phyloP scores from a whole-genome alignment of 1,284 basidiomycete species.

The Ceratobasidium sp. region DNA sequence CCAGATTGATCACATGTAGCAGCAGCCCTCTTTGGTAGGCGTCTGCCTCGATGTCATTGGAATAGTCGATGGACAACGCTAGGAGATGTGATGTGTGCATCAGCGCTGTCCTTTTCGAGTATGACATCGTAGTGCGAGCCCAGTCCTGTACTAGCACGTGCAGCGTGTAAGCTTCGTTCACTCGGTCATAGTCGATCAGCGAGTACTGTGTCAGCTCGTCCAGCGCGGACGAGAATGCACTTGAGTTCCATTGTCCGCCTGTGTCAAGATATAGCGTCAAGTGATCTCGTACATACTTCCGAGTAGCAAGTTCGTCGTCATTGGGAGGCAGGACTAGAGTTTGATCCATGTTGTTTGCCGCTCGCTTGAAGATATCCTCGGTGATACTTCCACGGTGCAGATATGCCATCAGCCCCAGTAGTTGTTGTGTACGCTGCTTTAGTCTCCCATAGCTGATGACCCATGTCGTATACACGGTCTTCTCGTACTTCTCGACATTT shows the following conservation, averaged over 20 bases:
- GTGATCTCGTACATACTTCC: background rate
- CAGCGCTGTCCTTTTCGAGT: background rate
- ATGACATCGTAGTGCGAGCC: background rate
- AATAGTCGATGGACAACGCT: background rate
- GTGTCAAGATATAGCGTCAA: background rate
- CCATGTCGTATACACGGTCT: constrained; percentile 26
- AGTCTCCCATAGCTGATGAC: constrained; percentile 18
- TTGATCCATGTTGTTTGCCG: background rate
- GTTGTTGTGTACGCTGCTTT: background rate
- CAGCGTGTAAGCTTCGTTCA: background rate
- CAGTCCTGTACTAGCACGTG: background rate
- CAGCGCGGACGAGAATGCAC: background rate
- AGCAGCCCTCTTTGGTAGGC: background rate
- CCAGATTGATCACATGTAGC: background rate
- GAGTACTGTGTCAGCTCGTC: background rate
- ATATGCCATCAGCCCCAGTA: constrained; percentile 6
- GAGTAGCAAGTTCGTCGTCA: background rate
- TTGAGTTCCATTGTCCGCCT: background rate
- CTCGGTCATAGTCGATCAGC: background rate
- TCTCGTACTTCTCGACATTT: constrained; percentile 16
- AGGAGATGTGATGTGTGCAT: background rate
- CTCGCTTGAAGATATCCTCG: constrained; percentile 10
- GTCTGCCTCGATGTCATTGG: background rate
- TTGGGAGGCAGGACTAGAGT: background rate
- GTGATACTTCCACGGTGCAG: background rate